Base-by-base conservation (phyloP, 169 alveolate genomes). In the Eimeria acervulina region DNA sequence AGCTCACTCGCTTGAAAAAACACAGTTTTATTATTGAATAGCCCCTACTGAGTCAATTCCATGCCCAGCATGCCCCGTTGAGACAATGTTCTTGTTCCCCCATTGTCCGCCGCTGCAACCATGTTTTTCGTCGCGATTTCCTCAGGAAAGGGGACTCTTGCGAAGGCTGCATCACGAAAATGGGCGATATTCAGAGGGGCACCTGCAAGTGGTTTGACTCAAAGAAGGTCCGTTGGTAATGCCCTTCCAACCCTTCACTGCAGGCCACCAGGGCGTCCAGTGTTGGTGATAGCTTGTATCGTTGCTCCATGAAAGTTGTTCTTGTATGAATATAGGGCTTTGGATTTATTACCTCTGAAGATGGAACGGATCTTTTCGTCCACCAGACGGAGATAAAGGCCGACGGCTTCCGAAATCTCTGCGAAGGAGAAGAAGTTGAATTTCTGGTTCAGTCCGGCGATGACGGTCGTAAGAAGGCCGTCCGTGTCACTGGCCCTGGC, bases 151-250 rank as follows among this genome's bases (percentile, higher is more conserved):
- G 59, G 72, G 52, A 55, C 78, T 81, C 68, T 84, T 40, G 84
- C 59, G 76, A 31, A 89, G 83, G 23, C 68, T 52, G 61, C 63
- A 15, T 23, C 74, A 21, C 51, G 88, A 93, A 93, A 66, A 93
- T 93, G 96, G 63, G 88, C 26, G 96, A 80, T 31, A 93, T 93
- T 63, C 96, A 83, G 40, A 95, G 96, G 33, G 98, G 98, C 74
- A 97, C 92, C 76, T 97, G 98, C 97, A 97, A 97, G 94, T 97
- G 98, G 98, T 97, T 97, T 96, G 97, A 97, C 95, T 96, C 98
- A n/a, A 96, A 84, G 83, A 95, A 95, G 96, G 96, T 95, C 40
- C 28, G 90, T 68, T 15, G 47, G 95, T 63, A 61, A 19, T 68
- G 4, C 55, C 15, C 21, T 36, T 88, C 23, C 51, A 33, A 8